Evolutionary conservation across 177 flowering plant genomes (phyloP), one percentile per base, ranked within the genome.

Genomic region (Telopea speciosissima): DNA sequence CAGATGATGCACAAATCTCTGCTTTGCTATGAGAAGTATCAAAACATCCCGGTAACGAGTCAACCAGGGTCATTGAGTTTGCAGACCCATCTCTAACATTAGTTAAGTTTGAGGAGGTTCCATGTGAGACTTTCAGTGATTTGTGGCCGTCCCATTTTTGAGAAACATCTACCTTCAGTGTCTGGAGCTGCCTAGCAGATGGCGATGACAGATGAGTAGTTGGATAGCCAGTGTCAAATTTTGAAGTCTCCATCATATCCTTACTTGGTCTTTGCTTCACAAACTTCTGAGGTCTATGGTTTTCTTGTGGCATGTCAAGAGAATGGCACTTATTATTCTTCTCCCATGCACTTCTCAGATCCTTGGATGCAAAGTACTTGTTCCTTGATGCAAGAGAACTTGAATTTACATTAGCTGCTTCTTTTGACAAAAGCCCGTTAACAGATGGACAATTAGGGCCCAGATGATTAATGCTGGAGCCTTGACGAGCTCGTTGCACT

Each of bases 1-100:
- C 60, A 40, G 81, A 75, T 68, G 81, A 76, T 45, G 73, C 62
- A 59, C 62, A 6, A 44, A 42, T 24, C 17, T 81, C 73, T n/a
- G 54, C 49, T 66, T 72, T 78, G 26, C 54, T 65, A 71, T 21
- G 9, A 25, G 69, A 62, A 26, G 19, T 24, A 67, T 67, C 71
- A 49, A 69, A 69, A 71, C 61, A 65, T 42, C 71, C 69, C 0
- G 72, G n/a, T 23, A 60, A 44, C 63, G 78, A 40, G 19, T 66
- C 68, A 49, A 12, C 25, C 7, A 65, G 25, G 70, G 72, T 65
- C 63, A 62, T 65, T 44, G 75, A 62, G 71, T 69, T 25, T 67
- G 56, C 26, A 65, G 68, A 42, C 12, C 49, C 74, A 71, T 25
- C 62, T 31, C 22, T 31, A 72, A 42, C 77, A 72, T 31, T 45